A percentile compares a stretch with the other conserved stretches of the same genome.
Conservation (phyloP, 352 stramenopile genomes). For the Globisporangium nagaii region DNA sequence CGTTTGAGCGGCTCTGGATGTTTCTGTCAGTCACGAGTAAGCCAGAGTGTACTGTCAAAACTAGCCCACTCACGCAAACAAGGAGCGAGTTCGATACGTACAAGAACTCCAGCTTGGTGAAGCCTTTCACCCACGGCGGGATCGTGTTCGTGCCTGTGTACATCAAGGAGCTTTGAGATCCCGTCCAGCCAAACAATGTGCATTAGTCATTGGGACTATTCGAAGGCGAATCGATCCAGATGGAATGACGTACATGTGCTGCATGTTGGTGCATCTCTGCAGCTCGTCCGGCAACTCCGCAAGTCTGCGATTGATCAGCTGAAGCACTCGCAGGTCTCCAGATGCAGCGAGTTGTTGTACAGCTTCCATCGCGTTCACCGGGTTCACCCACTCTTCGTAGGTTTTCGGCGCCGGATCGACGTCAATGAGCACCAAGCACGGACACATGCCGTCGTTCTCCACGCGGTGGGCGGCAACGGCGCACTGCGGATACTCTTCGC, state of each 20-base stretch:
- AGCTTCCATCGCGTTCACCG: conserved; percentile 15
- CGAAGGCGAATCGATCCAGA: not conserved
- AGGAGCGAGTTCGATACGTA: conserved; percentile 10
- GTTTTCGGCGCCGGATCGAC: conserved; percentile 8
- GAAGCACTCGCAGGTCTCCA: conserved; percentile 29
- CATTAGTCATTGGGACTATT: too few species aligned
- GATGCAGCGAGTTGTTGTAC: conserved; percentile 19
- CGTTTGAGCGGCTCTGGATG: conserved; percentile 8
- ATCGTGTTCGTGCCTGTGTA: conserved; percentile 18
- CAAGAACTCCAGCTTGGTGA: conserved; percentile 35
- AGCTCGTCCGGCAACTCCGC: conserved; percentile 19
- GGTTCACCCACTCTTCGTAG: conserved; percentile 21
- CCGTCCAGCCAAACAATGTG: not conserved
- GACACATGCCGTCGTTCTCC: conserved; percentile 15
- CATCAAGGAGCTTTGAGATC: conserved; percentile 26
- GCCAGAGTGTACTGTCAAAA: not conserved
- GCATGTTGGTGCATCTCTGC: conserved; percentile 18
- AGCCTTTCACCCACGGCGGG: conserved; percentile 20
- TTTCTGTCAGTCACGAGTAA: conserved; percentile 15
- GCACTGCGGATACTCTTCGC: conserved; percentile 19
- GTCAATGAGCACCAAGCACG: conserved; percentile 33
- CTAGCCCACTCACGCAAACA: not conserved
- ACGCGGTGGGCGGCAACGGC: conserved; percentile 14
- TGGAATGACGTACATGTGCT: conserved; percentile 31
- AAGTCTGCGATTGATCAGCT: conserved; percentile 33